phyloP scores from a whole-genome alignment of 1,284 basidiomycete genomes.

The Microbotryum scabiosae region DNA sequence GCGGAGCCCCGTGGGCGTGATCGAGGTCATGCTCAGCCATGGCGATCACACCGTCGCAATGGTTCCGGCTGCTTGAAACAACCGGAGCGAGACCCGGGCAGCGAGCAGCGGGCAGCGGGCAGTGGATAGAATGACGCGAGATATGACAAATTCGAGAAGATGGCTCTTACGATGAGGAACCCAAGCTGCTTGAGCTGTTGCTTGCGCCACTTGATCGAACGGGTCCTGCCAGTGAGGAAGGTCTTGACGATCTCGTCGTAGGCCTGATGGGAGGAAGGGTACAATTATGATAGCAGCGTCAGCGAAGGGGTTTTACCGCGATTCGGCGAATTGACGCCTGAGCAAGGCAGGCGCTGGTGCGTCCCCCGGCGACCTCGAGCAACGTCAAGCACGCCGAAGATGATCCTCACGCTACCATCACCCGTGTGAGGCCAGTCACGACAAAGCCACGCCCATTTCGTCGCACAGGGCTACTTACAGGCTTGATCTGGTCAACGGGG shows the following conservation, averaged over 20 bases:
- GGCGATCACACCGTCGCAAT: not conserved
- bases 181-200: constrained; percentile 41
- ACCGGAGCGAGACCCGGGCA: no score
- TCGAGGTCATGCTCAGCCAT: not conserved
- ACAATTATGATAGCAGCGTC: not conserved
- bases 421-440: no score
- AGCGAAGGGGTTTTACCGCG: no score
- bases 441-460: no score
- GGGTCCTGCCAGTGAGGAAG: constrained; percentile 40
- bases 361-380: no score
- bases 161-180: constrained; percentile 16
- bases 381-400: no score
- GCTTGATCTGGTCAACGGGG: no score
- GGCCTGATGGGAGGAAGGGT: not conserved
- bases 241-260: constrained; percentile 16
- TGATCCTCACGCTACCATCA: no score
- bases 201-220: constrained; percentile 39
- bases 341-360: no score
- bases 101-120: not conserved
- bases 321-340: no score
- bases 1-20: no score
- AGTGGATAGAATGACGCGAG: not conserved
- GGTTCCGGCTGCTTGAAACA: not conserved
- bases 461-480: no score
- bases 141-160: not conserved